Percentiles rank a stretch among this genome's conserved stretches.
phyloP scores from a whole-genome alignment of 2,329 filamentous ascomycete species.

The Trichoderma breve region DNA sequence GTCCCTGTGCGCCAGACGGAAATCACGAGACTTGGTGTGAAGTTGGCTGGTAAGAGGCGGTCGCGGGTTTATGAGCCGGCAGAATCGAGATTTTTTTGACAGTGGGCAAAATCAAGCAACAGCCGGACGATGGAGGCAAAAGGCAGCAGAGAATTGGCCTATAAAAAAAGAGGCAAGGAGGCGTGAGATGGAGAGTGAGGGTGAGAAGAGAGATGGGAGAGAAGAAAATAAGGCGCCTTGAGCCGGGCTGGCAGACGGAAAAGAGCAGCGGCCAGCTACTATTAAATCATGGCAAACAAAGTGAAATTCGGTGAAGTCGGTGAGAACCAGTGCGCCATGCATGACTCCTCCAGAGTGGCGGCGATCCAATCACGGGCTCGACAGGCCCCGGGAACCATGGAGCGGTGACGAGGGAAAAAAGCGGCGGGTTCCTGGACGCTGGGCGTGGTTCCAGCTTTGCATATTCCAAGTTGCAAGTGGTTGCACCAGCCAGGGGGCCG shows the following conservation, averaged over 20 bases:
- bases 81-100: constrained; percentile 5
- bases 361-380: constrained; percentile 25
- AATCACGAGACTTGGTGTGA: constrained; percentile 19
- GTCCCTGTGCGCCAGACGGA: constrained; percentile 17
- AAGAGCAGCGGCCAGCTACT: constrained; percentile 12
- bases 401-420: constrained; percentile 25
- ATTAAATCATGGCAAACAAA: constrained; percentile 19
- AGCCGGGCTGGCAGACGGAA: neutral
- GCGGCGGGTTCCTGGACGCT: constrained; percentile 23
- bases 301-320: constrained; percentile 35
- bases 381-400: constrained; percentile 20
- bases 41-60: constrained; percentile 4
- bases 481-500: constrained; percentile 12
- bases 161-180: neutral
- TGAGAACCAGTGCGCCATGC: constrained; percentile 26
- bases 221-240: constrained; percentile 6
- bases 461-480: constrained; percentile 8
- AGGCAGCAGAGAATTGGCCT: neutral
- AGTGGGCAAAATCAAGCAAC: neutral
- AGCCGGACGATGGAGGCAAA: neutral
- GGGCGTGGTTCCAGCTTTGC: constrained; percentile 13
- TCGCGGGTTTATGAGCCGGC: constrained; percentile 12
- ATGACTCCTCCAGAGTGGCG: constrained; percentile 22
- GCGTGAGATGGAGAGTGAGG: neutral
- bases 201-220: neutral